A percentile compares a stretch with the other conserved stretches of the same genome.
Evolutionary conservation across 2,329 filamentous ascomycete genomes (phyloP).

Genomic region (Fusarium staphyleae): DNA sequence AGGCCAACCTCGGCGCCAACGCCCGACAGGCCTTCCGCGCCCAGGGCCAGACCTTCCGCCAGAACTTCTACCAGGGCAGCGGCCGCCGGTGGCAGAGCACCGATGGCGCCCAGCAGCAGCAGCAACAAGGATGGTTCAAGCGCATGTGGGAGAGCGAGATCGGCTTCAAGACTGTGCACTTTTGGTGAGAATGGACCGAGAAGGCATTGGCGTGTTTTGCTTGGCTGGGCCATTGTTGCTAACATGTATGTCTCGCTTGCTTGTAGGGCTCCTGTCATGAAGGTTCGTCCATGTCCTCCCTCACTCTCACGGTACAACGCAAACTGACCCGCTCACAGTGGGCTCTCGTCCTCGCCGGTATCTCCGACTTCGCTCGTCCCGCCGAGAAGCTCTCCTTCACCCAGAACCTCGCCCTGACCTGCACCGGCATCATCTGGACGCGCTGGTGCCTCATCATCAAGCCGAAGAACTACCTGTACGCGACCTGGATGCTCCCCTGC

Average conservation of each 20-base stretch:
- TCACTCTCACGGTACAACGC: neutral
- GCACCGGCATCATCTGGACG: constrained; percentile 96
- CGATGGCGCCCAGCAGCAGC: constrained; percentile 56
- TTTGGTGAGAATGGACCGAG: constrained; percentile 71
- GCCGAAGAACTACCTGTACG: constrained; percentile 86
- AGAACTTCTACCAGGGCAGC: constrained; percentile 50
- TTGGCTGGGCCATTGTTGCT: constrained; percentile 19
- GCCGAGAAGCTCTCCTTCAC: constrained; percentile 91
- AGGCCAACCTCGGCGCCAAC: constrained; percentile 60
- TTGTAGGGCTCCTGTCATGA: constrained; percentile 90
- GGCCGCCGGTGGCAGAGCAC: constrained; percentile 73
- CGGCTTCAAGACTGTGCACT: constrained; percentile 93
- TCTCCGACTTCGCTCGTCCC: constrained; percentile 90
- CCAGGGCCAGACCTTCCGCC: constrained; percentile 49
- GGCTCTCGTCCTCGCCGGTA: constrained; percentile 89
- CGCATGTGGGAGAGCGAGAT: constrained; percentile 84
- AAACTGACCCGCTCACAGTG: constrained; percentile 63
- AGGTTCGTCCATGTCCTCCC: constrained; percentile 48
- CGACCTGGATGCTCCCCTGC: constrained; percentile 41
- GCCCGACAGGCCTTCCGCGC: constrained; percentile 62
- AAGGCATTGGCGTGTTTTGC: neutral
- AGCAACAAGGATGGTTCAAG: constrained; percentile 66
- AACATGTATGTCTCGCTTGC: constrained; percentile 20
- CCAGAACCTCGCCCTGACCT: constrained; percentile 88
- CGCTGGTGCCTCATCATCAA: constrained; percentile 98